A percentile compares a stretch with the other conserved stretches of the same genome.
phyloP scores from a whole-genome alignment of 148 eudicot genomes.

The Camellia sinensis region DNA sequence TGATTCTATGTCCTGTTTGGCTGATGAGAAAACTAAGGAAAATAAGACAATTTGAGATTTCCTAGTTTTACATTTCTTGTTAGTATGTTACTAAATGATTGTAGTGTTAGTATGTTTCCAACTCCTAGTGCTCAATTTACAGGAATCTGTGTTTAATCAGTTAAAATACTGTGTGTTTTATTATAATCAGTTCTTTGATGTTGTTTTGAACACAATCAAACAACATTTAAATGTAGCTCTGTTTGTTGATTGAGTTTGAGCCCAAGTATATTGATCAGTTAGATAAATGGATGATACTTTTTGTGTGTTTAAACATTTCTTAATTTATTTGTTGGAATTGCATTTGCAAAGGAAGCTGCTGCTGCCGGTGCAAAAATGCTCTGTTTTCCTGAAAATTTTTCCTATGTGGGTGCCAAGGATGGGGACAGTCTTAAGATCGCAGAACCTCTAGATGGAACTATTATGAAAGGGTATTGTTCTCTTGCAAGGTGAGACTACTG shows the following conservation, averaged over 20 bases:
- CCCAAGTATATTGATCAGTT: background rate
- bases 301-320: background rate
- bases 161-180: background rate
- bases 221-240: background rate
- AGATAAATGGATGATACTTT: background rate
- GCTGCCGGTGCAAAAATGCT: conserved; percentile 86
- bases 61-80: too few relatives aligned
- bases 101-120: too few relatives aligned
- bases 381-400: conserved; percentile 90
- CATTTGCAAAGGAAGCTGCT: conserved; percentile 64
- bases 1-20: background rate
- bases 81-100: too few relatives aligned
- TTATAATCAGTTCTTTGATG: background rate
- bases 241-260: background rate
- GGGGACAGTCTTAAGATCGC: conserved; percentile 81
- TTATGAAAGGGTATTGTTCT: conserved; percentile 68
- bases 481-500: conserved; percentile 64
- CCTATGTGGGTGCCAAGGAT: conserved; percentile 53
- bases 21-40: background rate
- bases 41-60: background rate
- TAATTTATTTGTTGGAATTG: conserved; percentile 6
- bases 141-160: background rate
- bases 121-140: background rate
- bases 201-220: background rate
- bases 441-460: conserved; percentile 77